A percentile compares a stretch with the other conserved stretches of the same genome.
phyloP scores from a whole-genome alignment of 805 yeast species.

The Candida maesae region DNA sequence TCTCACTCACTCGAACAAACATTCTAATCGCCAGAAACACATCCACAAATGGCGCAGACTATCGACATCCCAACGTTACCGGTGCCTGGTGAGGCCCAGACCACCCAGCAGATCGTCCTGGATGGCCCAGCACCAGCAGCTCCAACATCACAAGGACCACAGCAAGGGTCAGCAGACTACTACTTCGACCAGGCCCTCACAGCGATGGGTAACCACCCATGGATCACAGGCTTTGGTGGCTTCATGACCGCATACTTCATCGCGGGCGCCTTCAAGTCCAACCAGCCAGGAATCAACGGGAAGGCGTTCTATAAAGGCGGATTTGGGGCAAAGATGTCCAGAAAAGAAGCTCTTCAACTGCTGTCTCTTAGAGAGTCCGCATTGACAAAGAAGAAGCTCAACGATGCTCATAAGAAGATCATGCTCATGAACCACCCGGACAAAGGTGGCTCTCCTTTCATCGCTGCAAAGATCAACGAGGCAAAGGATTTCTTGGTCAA shows the following conservation, averaged over 20 bases:
- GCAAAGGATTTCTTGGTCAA: conserved; percentile 79
- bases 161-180: conserved; percentile 43
- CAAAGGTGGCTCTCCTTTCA: conserved; percentile 84
- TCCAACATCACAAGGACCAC: conserved; percentile 21
- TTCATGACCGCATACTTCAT: conserved; percentile 59
- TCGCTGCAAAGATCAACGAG: conserved; percentile 90
- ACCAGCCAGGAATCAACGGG: conserved; percentile 33
- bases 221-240: conserved; percentile 65
- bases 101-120: conserved; percentile 24
- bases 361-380: conserved; percentile 69
- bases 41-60: conserved; percentile 25
- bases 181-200: conserved; percentile 59
- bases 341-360: conserved; percentile 84
- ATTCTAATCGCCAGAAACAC: background rate
- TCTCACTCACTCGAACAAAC: no score
- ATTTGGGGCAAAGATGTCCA: conserved; percentile 86
- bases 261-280: conserved; percentile 61
- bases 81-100: conserved; percentile 47
- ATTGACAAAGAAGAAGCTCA: conserved; percentile 58
- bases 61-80: conserved; percentile 55
- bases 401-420: conserved; percentile 76
- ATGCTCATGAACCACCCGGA: conserved; percentile 93
- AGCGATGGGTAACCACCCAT: conserved; percentile 73
- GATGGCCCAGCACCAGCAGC: conserved; percentile 13
- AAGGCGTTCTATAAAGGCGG: conserved; percentile 77